Conservation (phyloP, 345 rosid genomes). For the Mallotus nudiflorus region DNA sequence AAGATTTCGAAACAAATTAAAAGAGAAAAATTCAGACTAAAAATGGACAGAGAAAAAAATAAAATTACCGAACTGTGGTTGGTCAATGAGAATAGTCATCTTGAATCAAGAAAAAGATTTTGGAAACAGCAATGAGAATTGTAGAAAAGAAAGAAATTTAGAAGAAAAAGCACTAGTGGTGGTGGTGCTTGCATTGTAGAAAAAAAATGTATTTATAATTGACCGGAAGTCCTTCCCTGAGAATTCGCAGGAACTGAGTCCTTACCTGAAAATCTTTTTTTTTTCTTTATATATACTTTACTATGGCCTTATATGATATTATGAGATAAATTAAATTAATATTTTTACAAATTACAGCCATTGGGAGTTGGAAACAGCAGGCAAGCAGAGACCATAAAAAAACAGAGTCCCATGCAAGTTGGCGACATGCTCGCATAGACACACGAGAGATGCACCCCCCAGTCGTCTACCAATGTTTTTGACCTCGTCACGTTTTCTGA, state of each 20-base stretch:
- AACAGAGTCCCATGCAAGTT: conserved; percentile 2
- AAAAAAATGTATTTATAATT: conserved; percentile 44
- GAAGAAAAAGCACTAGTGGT: background rate
- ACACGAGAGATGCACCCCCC: too few relatives aligned
- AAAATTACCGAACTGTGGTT: conserved; percentile 42
- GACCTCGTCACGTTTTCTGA: too few relatives aligned
- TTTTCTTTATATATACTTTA: background rate
- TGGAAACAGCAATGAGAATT: background rate
- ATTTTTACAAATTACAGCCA: too few relatives aligned
- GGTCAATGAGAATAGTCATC: conserved; percentile 54
- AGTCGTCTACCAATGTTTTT: background rate
- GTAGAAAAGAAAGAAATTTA: background rate
- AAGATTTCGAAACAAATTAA: too few relatives aligned
- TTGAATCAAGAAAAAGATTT: conserved; percentile 3
- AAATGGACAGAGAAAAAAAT: too few relatives aligned
- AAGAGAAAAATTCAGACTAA: background rate
- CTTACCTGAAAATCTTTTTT: conserved; percentile 39
- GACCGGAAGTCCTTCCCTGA: conserved; percentile 50
- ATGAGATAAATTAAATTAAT: background rate
- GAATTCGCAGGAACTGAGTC: conserved; percentile 43
- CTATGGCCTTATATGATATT: background rate
- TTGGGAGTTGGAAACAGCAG: background rate
- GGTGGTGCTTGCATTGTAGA: background rate
- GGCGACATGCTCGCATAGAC: background rate
- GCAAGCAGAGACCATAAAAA: background rate